A percentile compares a stretch with the other conserved stretches of the same genome.
phyloP scores from a whole-genome alignment of 2,329 filamentous ascomycete species.

The Niveomyces coronatus region DNA sequence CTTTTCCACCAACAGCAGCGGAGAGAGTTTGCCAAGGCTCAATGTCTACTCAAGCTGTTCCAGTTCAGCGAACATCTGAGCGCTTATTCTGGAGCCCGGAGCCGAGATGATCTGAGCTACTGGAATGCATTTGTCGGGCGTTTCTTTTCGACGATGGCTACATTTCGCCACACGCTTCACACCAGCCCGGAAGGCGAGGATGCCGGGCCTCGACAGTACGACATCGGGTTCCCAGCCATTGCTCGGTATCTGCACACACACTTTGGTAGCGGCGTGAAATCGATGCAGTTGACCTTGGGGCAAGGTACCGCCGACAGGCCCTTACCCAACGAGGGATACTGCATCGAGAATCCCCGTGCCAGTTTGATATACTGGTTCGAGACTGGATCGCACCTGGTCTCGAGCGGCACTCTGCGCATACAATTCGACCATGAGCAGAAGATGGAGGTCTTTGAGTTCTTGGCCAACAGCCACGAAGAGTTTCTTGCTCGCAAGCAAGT shows the following conservation, averaged over 20 bases:
- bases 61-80: slow-evolving; percentile 54
- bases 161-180: slow-evolving; percentile 64
- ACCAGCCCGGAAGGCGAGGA: slow-evolving; percentile 43
- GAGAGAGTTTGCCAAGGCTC: slow-evolving; percentile 41
- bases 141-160: slow-evolving; percentile 71
- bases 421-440: slow-evolving; percentile 71
- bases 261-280: slow-evolving; percentile 76
- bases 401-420: slow-evolving; percentile 65
- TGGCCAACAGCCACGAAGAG: slow-evolving; percentile 67
- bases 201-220: slow-evolving; percentile 65
- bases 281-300: slow-evolving; percentile 78
- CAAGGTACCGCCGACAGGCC: slow-evolving; percentile 45
- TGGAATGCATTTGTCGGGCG: slow-evolving; percentile 72
- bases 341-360: slow-evolving; percentile 65
- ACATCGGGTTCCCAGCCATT: slow-evolving; percentile 72
- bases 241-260: slow-evolving; percentile 85
- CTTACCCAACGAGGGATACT: slow-evolving; percentile 54
- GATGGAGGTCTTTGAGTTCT: slow-evolving; percentile 78
- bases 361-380: slow-evolving; percentile 86
- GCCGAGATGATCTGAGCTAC: slow-evolving; percentile 58
- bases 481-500: slow-evolving; percentile 63
- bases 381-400: slow-evolving; percentile 69
- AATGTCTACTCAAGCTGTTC: slow-evolving; percentile 49
- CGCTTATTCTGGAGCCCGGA: slow-evolving; percentile 44
- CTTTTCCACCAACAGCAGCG: slow-evolving; percentile 38